These are phyloP conservation scores for Fusarium ambrosium DNA, from an alignment of 2,329 filamentous ascomycete genomes.

Conservation along the genomic window DNA sequence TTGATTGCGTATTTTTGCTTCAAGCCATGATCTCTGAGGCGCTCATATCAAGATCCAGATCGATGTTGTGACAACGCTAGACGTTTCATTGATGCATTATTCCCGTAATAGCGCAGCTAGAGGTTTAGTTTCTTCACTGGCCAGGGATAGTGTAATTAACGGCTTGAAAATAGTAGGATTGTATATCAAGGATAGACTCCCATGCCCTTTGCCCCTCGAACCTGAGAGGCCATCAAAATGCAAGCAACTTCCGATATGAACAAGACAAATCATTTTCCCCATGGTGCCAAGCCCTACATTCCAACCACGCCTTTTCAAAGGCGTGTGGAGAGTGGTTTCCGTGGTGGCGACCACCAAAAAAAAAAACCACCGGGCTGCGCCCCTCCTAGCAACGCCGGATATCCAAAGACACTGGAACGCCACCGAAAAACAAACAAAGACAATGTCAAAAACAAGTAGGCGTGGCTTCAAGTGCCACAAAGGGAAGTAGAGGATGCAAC, in stretches of 20 bases:
- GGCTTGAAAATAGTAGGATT: slow-evolving; percentile 30
- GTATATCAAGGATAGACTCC: slow-evolving; percentile 38
- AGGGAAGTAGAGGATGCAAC: background rate
- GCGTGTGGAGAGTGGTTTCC: background rate
- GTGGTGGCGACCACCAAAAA: slow-evolving; percentile 12
- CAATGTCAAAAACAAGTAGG: background rate
- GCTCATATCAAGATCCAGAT: background rate
- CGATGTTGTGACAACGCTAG: background rate
- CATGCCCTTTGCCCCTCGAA: slow-evolving; percentile 10
- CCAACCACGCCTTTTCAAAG: background rate
- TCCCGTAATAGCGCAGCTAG: background rate
- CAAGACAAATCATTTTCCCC: slow-evolving; percentile 11
- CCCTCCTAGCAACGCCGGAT: slow-evolving; percentile 40
- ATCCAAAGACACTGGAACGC: slow-evolving; percentile 39
- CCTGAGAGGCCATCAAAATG: slow-evolving; percentile 11
- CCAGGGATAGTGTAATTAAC: background rate
- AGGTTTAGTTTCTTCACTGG: background rate
- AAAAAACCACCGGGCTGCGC: slow-evolving; percentile 18
- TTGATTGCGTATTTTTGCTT: background rate
- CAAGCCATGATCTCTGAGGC: background rate
- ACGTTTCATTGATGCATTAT: background rate
- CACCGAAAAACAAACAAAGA: slow-evolving; percentile 20
- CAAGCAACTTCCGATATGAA: slow-evolving; percentile 16
- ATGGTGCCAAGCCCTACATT: slow-evolving; percentile 11
- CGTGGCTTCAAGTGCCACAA: slow-evolving; percentile 1